Conservation (phyloP, 139 green algal genomes). For the Chlamydomonas asymmetrica region DNA sequence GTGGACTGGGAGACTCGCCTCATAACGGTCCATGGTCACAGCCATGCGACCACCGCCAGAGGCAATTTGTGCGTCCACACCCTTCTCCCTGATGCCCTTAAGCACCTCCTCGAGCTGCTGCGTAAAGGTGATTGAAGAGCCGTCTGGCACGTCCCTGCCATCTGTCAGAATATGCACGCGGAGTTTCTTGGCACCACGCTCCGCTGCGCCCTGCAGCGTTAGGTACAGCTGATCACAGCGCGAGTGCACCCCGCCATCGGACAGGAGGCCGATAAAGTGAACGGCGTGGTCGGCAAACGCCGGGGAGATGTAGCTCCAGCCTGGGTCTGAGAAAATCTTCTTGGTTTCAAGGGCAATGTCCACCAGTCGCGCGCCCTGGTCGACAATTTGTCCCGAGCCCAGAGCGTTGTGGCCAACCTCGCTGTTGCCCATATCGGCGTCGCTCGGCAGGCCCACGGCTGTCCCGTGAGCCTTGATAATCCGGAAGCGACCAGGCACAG, state of each 20-base stretch:
- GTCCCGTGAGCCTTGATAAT: conserved; percentile 86
- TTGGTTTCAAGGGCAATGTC: conserved; percentile 86
- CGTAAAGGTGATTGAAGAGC: conserved; percentile 77
- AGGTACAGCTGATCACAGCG: conserved; percentile 82
- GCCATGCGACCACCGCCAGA: conserved; percentile 93
- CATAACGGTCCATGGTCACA: conserved; percentile 97
- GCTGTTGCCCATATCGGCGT: conserved; percentile 94
- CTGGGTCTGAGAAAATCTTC: conserved; percentile 75
- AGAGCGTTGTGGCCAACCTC: conserved; percentile 95
- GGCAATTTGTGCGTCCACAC: conserved; percentile 83
- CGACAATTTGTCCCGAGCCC: conserved; percentile 89
- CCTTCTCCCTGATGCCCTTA: conserved; percentile 24
- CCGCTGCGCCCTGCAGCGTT: conserved; percentile 67
- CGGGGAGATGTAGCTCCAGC: conserved; percentile 83
- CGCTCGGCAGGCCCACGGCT: conserved; percentile 88
- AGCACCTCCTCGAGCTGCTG: conserved; percentile 75
- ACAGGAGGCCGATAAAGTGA: conserved; percentile 95
- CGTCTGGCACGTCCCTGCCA: conserved; percentile 92
- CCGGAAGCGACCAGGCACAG: conserved; percentile 46
- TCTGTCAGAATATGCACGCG: conserved; percentile 92
- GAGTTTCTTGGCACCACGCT: conserved; percentile 85
- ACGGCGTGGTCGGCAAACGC: conserved; percentile 84
- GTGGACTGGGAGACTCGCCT: conserved; percentile 73
- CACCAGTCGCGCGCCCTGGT: conserved; percentile 91
- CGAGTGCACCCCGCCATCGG: conserved; percentile 92